These are phyloP conservation scores for Aureobasidium mangrovei DNA, from an alignment of 2,329 filamentous ascomycete species.

Conservation along the genomic window DNA sequence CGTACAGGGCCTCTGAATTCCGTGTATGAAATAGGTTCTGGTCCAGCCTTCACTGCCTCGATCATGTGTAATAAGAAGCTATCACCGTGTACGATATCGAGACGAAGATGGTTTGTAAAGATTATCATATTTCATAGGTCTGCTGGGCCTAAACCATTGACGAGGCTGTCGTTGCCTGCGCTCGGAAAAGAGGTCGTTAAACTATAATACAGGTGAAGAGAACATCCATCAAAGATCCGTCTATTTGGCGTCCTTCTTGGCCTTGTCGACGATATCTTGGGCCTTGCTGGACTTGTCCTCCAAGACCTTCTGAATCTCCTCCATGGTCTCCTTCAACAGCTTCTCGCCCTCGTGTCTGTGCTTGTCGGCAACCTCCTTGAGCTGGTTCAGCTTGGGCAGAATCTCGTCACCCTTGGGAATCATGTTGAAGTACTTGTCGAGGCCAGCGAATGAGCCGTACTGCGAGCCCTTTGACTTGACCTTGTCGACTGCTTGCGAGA, in stretches of 20 bases:
- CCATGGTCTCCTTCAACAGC: slow-evolving; percentile 58
- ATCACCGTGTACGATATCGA: too few species aligned
- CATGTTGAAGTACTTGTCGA: slow-evolving; percentile 57
- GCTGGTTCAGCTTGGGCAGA: slow-evolving; percentile 54
- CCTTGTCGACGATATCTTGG: slow-evolving; percentile 50
- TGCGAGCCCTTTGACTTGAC: slow-evolving; percentile 43
- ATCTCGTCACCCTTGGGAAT: slow-evolving; percentile 57
- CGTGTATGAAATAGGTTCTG: too few species aligned
- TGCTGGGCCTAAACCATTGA: not conserved
- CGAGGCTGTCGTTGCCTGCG: slow-evolving; percentile 6
- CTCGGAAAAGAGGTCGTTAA: slow-evolving; percentile 3
- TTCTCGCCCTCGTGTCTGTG: slow-evolving; percentile 62
- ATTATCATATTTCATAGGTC: not conserved
- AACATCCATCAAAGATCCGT: not conserved
- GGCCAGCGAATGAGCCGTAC: slow-evolving; percentile 26
- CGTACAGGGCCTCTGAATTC: too few species aligned
- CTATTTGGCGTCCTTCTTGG: slow-evolving; percentile 38
- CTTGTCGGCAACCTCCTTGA: slow-evolving; percentile 57
- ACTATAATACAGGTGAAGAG: slow-evolving; percentile 9
- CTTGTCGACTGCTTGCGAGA: slow-evolving; percentile 51
- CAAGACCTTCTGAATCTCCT: slow-evolving; percentile 57
- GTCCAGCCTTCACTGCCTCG: too few species aligned
- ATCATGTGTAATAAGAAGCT: too few species aligned
- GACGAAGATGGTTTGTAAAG: not conserved
- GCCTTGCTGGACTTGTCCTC: slow-evolving; percentile 51